These are phyloP conservation scores for Kwoniella sp. DNA, from an alignment of 768 basidiomycete genomes.

Conservation along the genomic window DNA sequence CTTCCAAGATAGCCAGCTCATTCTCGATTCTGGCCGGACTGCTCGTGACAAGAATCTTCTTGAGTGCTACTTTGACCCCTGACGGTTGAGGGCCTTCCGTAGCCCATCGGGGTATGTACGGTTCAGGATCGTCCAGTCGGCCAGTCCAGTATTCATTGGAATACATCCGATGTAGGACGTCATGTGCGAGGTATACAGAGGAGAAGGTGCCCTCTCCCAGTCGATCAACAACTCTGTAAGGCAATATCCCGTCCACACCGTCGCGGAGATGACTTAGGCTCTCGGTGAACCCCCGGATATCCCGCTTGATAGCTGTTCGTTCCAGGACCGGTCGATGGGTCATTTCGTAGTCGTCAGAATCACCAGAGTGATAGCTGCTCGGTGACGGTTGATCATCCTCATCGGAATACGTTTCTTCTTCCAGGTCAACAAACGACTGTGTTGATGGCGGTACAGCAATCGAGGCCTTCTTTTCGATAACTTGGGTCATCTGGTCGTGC, in stretches of 20 bases:
- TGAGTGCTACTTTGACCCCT: slow-evolving; percentile 75
- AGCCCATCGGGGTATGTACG: too few species aligned
- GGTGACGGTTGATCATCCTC: slow-evolving; percentile 13
- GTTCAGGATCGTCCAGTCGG: neutral
- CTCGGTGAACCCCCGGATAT: slow-evolving; percentile 76
- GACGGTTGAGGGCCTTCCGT: neutral
- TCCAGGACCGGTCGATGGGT: slow-evolving; percentile 56
- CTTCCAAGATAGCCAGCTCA: slow-evolving; percentile 84
- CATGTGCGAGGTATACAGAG: slow-evolving; percentile 96
- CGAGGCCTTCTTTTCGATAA: slow-evolving; percentile 1
- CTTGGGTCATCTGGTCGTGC: slow-evolving; percentile 13
- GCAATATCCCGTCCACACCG: slow-evolving; percentile 32
- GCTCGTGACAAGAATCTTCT: slow-evolving; percentile 95
- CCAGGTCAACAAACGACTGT: slow-evolving; percentile 7
- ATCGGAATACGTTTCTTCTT: slow-evolving; percentile 9
- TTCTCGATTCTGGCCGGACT: slow-evolving; percentile 87
- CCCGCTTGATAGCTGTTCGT: slow-evolving; percentile 65
- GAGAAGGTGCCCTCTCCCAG: slow-evolving; percentile 96
- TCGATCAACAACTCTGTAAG: slow-evolving; percentile 80
- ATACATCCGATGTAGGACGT: slow-evolving; percentile 60
- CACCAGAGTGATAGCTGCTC: slow-evolving; percentile 41
- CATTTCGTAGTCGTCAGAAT: slow-evolving; percentile 45
- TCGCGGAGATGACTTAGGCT: slow-evolving; percentile 51
- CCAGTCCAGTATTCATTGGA: slow-evolving; percentile 58
- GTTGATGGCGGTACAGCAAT: neutral